Evolutionary conservation across 2,329 filamentous ascomycete genomes (phyloP), one percentile per base, ranked within the genome.

Genomic region (Xylariaceae sp.): DNA sequence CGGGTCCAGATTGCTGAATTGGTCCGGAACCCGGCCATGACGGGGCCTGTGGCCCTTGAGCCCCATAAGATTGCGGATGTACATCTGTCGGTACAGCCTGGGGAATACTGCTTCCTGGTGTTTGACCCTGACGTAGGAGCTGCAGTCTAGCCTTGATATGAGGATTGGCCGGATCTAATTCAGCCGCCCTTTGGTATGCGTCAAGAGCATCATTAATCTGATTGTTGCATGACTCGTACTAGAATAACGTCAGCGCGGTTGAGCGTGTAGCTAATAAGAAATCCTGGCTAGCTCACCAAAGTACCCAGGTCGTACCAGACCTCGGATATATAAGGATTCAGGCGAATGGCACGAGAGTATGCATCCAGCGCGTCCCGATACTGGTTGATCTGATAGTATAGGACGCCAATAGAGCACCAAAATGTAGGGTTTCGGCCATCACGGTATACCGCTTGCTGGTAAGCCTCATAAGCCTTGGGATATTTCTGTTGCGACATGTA

Each of bases 401-500:
- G 80, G 15, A 99, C 94, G 70, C 94, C 94, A 68, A 99, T 99
- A 9, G 92, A 97, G 76, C 94, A 97, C 94, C 94, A 99, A 77
- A 97, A 99, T 1, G 94, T 97, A 16, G 94, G 94, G 70, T 97
- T 97, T 63, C 94, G 87, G 32, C 94, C 94, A 70, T 99, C 94
- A 53, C 94, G 90, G 69, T 99, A 99, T 37, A 99, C 94, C 2
- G 94, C 94, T 76, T 99, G 94, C 70, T 99, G 94, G 71, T 97
- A 97, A 5, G 94, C 92, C 69, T 99, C 94, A 66, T 97, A 97
- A 0, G 94, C 94, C 71, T 97, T 97, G 66, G 92, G 92, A 66
- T 97, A 97, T 71, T 97, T 97, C 71, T 96, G 90, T 74, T 96
- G 92, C 61, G 92, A 95, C 94, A 99, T 97, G 78, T 97, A 99